Conservation (phyloP, 108 stramenopile genomes). For the Bacterosira constricta region DNA sequence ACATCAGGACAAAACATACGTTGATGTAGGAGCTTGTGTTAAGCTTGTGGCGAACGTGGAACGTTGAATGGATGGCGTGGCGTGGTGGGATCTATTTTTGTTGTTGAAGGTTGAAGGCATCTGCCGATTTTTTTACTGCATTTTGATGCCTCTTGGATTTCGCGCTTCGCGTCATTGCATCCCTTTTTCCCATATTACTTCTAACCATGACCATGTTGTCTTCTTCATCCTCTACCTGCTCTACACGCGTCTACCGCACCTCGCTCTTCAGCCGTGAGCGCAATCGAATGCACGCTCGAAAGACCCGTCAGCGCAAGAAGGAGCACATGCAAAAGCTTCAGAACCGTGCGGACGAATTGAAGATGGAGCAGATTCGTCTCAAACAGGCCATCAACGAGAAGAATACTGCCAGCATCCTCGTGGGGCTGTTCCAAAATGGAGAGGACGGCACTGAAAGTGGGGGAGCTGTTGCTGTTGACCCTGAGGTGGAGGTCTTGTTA, state of each 20-base stretch:
- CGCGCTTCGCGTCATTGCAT: too few species aligned
- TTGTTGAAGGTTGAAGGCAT: too few species aligned
- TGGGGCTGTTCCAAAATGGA: constrained; percentile 60
- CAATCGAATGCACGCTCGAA: constrained; percentile 80
- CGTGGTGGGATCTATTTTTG: too few species aligned
- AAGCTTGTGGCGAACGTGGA: too few species aligned
- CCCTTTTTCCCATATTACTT: too few species aligned
- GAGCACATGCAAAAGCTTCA: constrained; percentile 69
- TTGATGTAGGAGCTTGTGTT: too few species aligned
- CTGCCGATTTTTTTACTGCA: too few species aligned
- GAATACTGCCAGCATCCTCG: constrained; percentile 86
- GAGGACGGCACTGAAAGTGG: constrained; percentile 12
- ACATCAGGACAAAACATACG: too few species aligned
- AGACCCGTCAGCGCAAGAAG: constrained; percentile 80
- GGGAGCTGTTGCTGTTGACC: constrained; percentile 39
- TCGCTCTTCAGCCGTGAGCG: constrained; percentile 62
- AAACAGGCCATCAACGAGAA: constrained; percentile 88
- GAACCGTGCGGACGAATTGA: constrained; percentile 58
- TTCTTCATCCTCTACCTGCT: neutral
- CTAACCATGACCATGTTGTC: too few species aligned
- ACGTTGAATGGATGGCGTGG: too few species aligned
- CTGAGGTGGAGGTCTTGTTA: constrained; percentile 64
- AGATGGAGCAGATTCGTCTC: constrained; percentile 72
- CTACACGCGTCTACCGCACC: constrained; percentile 31
- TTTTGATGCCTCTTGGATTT: too few species aligned